Conservation (phyloP, 192 early-diverging fungal genomes). For the Allomyces macrogynus region DNA sequence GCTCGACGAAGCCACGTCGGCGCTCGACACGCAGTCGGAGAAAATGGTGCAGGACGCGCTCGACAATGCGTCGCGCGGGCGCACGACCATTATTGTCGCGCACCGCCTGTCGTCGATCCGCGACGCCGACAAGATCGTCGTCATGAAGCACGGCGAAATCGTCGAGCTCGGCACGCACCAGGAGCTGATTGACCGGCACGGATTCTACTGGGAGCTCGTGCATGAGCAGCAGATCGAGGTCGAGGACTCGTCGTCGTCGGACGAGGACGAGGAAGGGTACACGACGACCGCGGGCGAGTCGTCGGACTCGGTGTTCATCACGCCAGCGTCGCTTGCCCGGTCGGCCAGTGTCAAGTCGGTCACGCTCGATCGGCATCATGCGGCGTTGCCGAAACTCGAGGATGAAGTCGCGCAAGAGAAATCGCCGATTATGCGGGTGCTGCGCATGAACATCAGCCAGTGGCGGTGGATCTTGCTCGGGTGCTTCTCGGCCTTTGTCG, state of each 20-base stretch:
- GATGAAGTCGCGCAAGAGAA: neutral
- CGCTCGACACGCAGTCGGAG: slow-evolving; percentile 62
- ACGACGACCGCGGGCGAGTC: slow-evolving; percentile 3
- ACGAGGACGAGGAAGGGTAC: slow-evolving; percentile 10
- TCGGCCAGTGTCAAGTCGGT: neutral
- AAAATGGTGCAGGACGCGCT: slow-evolving; percentile 66
- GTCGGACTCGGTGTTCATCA: neutral
- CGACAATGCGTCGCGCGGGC: slow-evolving; percentile 44
- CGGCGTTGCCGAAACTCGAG: neutral
- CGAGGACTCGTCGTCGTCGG: slow-evolving; percentile 1
- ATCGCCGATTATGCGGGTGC: neutral
- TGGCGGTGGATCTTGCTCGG: neutral
- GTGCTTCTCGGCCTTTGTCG: neutral
- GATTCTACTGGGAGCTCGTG: slow-evolving; percentile 45
- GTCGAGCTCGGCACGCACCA: slow-evolving; percentile 61
- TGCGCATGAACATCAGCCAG: neutral
- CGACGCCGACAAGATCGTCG: slow-evolving; percentile 69
- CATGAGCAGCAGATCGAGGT: slow-evolving; percentile 43
- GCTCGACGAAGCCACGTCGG: slow-evolving; percentile 75
- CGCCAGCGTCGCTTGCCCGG: neutral
- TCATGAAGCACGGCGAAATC: slow-evolving; percentile 47
- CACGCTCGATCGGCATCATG: neutral
- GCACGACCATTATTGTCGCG: slow-evolving; percentile 83
- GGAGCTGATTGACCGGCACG: slow-evolving; percentile 40
- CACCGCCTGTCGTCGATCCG: slow-evolving; percentile 75